Percentiles rank a stretch among this genome's conserved stretches.
phyloP scores from a whole-genome alignment of 129 eudicot genomes.

The Ambrosia artemisiifolia region DNA sequence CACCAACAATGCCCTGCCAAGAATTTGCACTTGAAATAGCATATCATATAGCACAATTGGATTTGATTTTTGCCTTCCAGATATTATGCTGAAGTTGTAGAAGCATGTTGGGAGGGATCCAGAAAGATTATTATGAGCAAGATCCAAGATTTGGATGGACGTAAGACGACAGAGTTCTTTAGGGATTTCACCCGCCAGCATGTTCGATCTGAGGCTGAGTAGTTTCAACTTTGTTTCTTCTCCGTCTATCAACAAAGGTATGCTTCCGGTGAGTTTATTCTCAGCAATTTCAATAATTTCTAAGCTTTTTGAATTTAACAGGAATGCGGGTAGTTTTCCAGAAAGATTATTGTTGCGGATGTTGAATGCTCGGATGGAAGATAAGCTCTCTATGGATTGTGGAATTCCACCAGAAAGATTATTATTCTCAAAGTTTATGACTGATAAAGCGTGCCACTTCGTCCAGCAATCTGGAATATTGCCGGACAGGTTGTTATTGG shows the following conservation, averaged over 20 bases:
- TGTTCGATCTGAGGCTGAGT: conserved; percentile 38
- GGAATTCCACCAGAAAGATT: conserved; percentile 32
- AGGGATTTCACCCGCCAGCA: conserved; percentile 31
- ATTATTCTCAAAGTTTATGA: conserved; percentile 32
- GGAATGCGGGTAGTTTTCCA: conserved; percentile 26
- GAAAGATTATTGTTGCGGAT: conserved; percentile 34
- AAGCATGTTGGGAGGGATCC: conserved; percentile 43
- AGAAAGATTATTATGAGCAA: conserved; percentile 35
- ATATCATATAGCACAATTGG: conserved; percentile 16
- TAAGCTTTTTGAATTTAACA: conserved; percentile 22
- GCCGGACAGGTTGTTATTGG: conserved; percentile 31
- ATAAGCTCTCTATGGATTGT: conserved; percentile 21
- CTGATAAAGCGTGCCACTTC: conserved; percentile 28
- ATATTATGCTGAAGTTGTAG: conserved; percentile 29
- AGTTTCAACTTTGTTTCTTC: conserved; percentile 17
- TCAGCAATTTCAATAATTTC: conserved; percentile 28
- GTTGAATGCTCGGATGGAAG: conserved; percentile 21
- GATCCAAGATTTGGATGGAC: conserved; percentile 39
- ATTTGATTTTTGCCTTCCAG: not conserved
- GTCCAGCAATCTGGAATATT: conserved; percentile 39
- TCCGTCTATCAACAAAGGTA: conserved; percentile 19
- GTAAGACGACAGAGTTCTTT: conserved; percentile 33
- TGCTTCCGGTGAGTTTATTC: conserved; percentile 29
- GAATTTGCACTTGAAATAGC: conserved; percentile 3
- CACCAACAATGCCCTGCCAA: conserved; percentile 27